phyloP scores from a whole-genome alignment of 2,329 filamentous ascomycete genomes.

The Fusarium ramigenum region DNA sequence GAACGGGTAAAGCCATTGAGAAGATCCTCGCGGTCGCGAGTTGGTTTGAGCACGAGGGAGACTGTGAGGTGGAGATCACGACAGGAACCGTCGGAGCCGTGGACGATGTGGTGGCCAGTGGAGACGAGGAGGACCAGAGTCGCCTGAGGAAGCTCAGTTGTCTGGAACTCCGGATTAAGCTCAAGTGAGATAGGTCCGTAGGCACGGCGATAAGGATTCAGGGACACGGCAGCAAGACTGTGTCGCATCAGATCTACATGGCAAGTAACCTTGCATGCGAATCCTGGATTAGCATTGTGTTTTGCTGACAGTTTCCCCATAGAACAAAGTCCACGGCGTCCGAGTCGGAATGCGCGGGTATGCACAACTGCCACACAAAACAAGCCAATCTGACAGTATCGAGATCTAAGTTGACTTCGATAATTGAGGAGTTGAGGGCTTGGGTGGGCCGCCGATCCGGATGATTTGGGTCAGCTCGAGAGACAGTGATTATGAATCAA shows the following conservation, averaged over 20 bases:
- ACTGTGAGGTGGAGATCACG: conserved; percentile 66
- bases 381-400: conserved; percentile 23
- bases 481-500: conserved; percentile 25
- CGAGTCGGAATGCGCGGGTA: conserved; percentile 32
- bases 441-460: conserved; percentile 7
- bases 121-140: conserved; percentile 52
- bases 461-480: conserved; percentile 6
- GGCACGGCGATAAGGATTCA: conserved; percentile 11
- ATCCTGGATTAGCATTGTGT: background rate
- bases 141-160: conserved; percentile 61
- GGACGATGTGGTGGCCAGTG: conserved; percentile 67
- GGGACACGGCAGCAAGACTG: background rate
- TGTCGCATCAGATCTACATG: conserved; percentile 3
- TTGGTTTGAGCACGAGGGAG: conserved; percentile 70
- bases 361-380: conserved; percentile 1
- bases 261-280: conserved; percentile 18
- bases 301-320: conserved; percentile 16
- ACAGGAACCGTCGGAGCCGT: conserved; percentile 72
- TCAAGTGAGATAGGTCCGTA: conserved; percentile 50
- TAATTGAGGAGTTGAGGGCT: conserved; percentile 6
- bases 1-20: conserved; percentile 72
- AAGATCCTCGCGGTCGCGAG: conserved; percentile 69
- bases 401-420: conserved; percentile 2
- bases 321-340: conserved; percentile 5
- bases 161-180: conserved; percentile 59